Base-by-base conservation (phyloP, 352 stramenopile species). In the Pythium plurisporium region DNA sequence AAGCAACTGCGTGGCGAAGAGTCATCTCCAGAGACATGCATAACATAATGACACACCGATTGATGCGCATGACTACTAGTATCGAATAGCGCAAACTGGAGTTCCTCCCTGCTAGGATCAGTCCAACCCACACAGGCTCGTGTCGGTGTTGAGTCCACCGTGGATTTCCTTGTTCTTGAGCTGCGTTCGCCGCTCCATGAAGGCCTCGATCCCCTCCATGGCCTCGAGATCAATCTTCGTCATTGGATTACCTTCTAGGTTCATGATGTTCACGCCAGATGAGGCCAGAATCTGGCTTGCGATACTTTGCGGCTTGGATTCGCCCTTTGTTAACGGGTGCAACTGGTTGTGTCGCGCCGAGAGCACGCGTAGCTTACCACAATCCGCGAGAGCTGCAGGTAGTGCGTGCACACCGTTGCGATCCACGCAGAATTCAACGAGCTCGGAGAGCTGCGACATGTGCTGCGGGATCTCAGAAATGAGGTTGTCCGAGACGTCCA, bases 121-220 rank as follows among this genome's bases (percentile, higher is more conserved):
- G 56, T 91, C 79, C 25, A 94, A 72, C 15, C 85, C 85, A 36
- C 85, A 94, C 34, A 94, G 69, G 62, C 82, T 93, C 52, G 87
- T 65, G 68, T 94, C 82, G 7, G 85, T 81, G 59, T 69, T 83
- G 17, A 94, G 42, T 2, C 85, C 85, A 37, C 79, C 81, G 49
- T 91, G 80, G 48, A 94, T 86, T 55, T 91, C 85, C 73, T 94
- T 94, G 72, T 94, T 88, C 61, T 94, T 94, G 34, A 89, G 69
- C 53, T 79, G 65, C 34, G 77, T 93, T 29, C 85, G 85, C n/a
- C 85, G 74, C 52, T 68, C 59, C 37, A 93, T 54, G 65, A 94
- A 94, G 25, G 64, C 67, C 11, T 91, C 74, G 37, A 90, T 82
- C 30, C 85, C 82, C 17, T 89, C 70, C 85, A 94, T 93, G 27